Evolutionary conservation across 2,329 filamentous ascomycete species (phyloP), one percentile per base, ranked within the genome.

Genomic region (Fusarium buharicum): DNA sequence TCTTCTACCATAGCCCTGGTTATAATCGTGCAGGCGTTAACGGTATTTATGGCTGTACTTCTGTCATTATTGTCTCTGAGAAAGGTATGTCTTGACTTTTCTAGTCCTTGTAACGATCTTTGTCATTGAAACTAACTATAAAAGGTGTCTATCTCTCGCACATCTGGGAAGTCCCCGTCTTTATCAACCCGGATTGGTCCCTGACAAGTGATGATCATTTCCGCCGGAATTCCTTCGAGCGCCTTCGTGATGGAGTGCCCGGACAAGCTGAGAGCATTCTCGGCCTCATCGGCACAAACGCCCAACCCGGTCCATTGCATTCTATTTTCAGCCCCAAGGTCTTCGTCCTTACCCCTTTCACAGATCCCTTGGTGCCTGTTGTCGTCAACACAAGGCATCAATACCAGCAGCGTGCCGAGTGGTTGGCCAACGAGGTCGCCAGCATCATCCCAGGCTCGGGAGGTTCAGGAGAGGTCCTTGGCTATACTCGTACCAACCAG

Each of bases 121-220:
- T 6, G 6, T 27, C 24, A 27, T 9, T 27, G 9, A 27, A 27
- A 9, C 24, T 27, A 27, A 27, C 24, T 9, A 27, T 27, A 27
- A 27, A 27, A 27, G 27, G 27, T 12, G 54, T 57, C 4, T 68
- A 68, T 28, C 27, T 68, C 1, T 68, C 66, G 1, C 66, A 68
- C 6, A 68, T 68, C 28, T 68, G 66, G 66, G 66, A 68, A n/a
- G 46, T 34, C 16, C 65, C 65, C 2, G 61, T 57, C 2, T 68
- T 68, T 11, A 58, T 60, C 11, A 45, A 59, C 24, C 20, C 1
- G 1, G 6, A 48, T 11, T 52, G 43, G 9, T 45, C 17, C 4
- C 34, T 36, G 0, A 67, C 57, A 3, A 27, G 27, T 2, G 54
- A 50, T 6, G 57, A 36, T 1, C 36, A 33, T 1, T 67, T 67